Evolutionary conservation across 2,329 filamentous ascomycete genomes (phyloP).

Genomic region (Monosporascus cannonballus): DNA sequence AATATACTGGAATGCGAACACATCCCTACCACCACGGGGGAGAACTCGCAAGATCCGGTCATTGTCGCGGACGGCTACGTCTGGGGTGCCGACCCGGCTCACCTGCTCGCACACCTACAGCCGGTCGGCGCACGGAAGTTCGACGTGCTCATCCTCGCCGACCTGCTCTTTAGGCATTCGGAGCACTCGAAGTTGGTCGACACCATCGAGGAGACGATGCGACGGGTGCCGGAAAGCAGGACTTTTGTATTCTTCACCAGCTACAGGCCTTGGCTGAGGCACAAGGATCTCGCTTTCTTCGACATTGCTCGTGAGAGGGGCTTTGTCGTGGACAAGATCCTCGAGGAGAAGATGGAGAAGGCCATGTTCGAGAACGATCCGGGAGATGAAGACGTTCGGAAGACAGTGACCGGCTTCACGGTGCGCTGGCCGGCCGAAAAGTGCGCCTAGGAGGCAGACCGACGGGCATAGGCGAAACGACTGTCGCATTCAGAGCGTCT

Average conservation of each 20-base stretch:
- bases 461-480: too few species aligned
- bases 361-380: conserved; percentile 87
- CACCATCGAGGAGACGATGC: conserved; percentile 64
- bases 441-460: conserved; percentile 11
- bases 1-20: conserved; percentile 60
- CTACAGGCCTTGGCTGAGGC: conserved; percentile 83
- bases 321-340: conserved; percentile 70
- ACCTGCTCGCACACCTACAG: conserved; percentile 54
- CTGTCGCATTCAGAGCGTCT: too few species aligned
- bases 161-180: conserved; percentile 85
- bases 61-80: conserved; percentile 67
- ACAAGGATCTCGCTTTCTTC: conserved; percentile 84
- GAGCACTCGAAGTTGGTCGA: conserved; percentile 75
- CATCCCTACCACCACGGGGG: conserved; percentile 19
- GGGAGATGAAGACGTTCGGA: conserved; percentile 73
- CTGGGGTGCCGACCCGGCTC: conserved; percentile 65
- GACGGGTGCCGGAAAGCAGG: conserved; percentile 44
- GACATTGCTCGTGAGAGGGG: conserved; percentile 65
- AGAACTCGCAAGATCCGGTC: conserved; percentile 21
- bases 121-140: conserved; percentile 42
- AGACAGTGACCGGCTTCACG: conserved; percentile 76
- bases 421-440: conserved; percentile 55
- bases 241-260: conserved; percentile 92
- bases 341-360: conserved; percentile 76
- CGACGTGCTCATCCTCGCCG: conserved; percentile 79